phyloP scores from a whole-genome alignment of 129 eudicot genomes.

The Mikania micrantha region DNA sequence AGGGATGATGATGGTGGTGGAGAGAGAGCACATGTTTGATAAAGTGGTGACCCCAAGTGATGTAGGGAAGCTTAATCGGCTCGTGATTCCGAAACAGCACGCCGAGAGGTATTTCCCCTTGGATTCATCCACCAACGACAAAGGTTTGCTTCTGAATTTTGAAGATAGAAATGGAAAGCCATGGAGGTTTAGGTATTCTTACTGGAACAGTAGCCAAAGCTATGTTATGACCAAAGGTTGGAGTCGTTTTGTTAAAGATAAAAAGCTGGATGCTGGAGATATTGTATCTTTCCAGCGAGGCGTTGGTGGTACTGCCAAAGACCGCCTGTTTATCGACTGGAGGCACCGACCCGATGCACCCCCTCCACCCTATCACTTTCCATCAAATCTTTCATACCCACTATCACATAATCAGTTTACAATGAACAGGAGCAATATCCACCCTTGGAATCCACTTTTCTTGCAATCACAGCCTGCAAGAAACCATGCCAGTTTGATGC shows the following conservation, averaged over 20 bases:
- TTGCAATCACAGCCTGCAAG: constrained; percentile 31
- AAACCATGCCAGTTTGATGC: constrained; percentile 23
- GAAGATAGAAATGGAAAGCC: constrained; percentile 84
- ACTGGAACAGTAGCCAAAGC: constrained; percentile 98
- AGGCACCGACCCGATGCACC: constrained; percentile 78
- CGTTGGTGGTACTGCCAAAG: constrained; percentile 56
- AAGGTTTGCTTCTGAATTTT: constrained; percentile 67
- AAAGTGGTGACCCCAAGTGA: constrained; percentile 96
- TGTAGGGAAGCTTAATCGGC: constrained; percentile 84
- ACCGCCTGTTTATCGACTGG: constrained; percentile 83
- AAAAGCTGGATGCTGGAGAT: constrained; percentile 87
- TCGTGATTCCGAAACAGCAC: constrained; percentile 89
- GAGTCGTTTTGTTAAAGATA: constrained; percentile 91
- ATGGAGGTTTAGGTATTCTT: constrained; percentile 89
- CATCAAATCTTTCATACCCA: constrained; percentile 23
- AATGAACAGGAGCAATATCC: constrained; percentile 27
- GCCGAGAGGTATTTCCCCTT: constrained; percentile 93
- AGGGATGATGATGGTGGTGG: constrained; percentile 35
- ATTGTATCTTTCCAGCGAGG: constrained; percentile 83
- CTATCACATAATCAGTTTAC: constrained; percentile 28
- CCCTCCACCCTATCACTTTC: constrained; percentile 22
- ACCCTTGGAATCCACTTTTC: constrained; percentile 53
- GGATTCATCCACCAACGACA: constrained; percentile 66
- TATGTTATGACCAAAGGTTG: constrained; percentile 98
- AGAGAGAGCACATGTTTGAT: constrained; percentile 90